Percentiles rank a stretch among this genome's conserved stretches.
phyloP scores from a whole-genome alignment of 148 eudicot species.

The Nyssa sinensis region DNA sequence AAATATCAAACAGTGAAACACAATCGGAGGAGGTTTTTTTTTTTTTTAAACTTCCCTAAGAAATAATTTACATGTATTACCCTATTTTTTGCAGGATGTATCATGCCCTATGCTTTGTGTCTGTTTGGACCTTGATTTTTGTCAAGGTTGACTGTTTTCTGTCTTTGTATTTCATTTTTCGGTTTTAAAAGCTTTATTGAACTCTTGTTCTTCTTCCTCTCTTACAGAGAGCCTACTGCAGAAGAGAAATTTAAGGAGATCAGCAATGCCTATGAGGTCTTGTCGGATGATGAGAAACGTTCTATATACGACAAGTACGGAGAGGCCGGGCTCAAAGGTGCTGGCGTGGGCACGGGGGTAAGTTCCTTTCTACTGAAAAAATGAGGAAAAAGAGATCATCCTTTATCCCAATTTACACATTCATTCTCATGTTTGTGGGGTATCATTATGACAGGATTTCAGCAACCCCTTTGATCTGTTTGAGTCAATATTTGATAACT shows the following conservation, averaged over 20 bases:
- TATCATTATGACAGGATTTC: conserved; percentile 64
- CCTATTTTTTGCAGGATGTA: no score
- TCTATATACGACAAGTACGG: conserved; percentile 94
- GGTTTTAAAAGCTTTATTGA: conserved; percentile 5
- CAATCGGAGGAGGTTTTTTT: no score
- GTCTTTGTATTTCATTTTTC: neutral
- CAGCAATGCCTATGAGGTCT: conserved; percentile 96
- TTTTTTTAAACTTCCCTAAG: no score
- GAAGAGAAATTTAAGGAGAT: conserved; percentile 92
- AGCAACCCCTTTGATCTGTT: conserved; percentile 94
- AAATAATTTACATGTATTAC: neutral
- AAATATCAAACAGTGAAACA: no score
- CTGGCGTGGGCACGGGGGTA: conserved; percentile 87
- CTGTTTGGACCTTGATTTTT: no score
- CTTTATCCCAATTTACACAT: neutral
- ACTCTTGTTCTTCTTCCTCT: conserved; percentile 15
- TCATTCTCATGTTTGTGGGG: conserved; percentile 5
- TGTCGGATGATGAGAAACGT: conserved; percentile 97
- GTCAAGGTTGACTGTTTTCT: no score
- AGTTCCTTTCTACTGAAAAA: conserved; percentile 25
- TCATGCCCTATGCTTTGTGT: neutral
- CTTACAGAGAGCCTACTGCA: conserved; percentile 88
- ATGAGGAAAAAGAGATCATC: neutral
- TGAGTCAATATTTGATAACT: conserved; percentile 78
- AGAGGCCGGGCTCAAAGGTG: conserved; percentile 97